phyloP scores from a whole-genome alignment of 2,329 filamentous ascomycete genomes.

The Fusarium setosum region DNA sequence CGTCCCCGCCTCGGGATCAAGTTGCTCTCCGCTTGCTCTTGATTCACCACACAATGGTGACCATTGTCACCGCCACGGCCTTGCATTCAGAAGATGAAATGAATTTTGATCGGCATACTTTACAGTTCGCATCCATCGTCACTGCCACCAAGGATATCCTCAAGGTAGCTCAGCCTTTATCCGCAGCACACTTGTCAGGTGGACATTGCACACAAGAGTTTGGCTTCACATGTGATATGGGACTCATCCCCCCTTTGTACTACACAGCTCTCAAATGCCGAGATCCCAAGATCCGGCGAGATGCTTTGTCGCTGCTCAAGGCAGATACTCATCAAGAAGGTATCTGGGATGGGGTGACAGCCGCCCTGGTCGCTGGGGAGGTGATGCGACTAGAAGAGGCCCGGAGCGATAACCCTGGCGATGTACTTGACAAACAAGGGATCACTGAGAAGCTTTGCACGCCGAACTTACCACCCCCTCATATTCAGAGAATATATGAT shows the following conservation, averaged over 20 bases:
- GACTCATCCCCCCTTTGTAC: conserved; percentile 3
- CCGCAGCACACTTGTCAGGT: not conserved
- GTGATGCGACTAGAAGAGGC: conserved; percentile 4
- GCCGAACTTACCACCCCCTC: not conserved
- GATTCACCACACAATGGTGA: conserved; percentile 5
- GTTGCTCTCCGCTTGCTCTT: not conserved
- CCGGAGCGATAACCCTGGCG: not conserved
- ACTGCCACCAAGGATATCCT: not conserved
- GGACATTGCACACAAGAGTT: not conserved
- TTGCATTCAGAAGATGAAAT: not conserved
- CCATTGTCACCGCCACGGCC: conserved; percentile 2
- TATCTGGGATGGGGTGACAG: conserved; percentile 6
- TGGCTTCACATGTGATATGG: not conserved
- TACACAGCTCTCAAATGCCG: conserved; percentile 10
- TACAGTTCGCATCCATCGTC: conserved; percentile 3
- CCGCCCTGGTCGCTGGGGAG: conserved; percentile 4
- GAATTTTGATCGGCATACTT: not conserved
- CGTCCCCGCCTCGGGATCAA: not conserved
- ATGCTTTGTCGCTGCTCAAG: not conserved
- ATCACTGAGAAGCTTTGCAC: not conserved
- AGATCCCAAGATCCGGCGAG: not conserved
- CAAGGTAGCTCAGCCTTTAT: not conserved
- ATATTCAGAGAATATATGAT: not conserved
- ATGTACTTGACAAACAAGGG: not conserved
- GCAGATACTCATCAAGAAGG: conserved; percentile 5